Conservation (phyloP, 352 stramenopile genomes). For the Phytophthora syringae region DNA sequence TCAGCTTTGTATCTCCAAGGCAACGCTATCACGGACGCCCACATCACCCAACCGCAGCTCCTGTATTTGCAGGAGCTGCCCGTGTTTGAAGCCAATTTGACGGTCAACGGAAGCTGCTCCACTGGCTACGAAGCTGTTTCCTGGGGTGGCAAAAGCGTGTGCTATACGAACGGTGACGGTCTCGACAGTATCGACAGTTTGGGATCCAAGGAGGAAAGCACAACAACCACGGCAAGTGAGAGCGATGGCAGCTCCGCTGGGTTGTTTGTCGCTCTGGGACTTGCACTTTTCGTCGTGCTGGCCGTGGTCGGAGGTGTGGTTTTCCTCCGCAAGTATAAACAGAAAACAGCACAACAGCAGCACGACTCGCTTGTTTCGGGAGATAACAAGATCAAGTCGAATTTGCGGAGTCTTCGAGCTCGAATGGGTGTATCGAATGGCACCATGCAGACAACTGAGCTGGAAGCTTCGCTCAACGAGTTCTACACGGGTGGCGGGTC, state of each 20-base stretch:
- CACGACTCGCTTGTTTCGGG: constrained; percentile 31
- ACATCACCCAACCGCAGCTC: constrained; percentile 61
- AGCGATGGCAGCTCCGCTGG: constrained; percentile 30
- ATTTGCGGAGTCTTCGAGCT: constrained; percentile 42
- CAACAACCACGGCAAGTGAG: constrained; percentile 34
- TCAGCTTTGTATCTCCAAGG: constrained; percentile 55
- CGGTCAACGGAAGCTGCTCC: constrained; percentile 46
- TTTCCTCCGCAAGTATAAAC: constrained; percentile 64
- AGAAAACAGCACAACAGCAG: constrained; percentile 45
- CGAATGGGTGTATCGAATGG: constrained; percentile 27
- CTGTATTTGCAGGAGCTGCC: constrained; percentile 58
- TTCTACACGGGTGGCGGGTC: constrained; percentile 46
- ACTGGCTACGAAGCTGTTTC: constrained; percentile 52
- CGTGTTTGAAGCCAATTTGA: constrained; percentile 55
- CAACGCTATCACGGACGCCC: constrained; percentile 60
- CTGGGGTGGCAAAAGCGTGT: constrained; percentile 61
- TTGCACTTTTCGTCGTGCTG: constrained; percentile 48
- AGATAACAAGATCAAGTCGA: constrained; percentile 54
- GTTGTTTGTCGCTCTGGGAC: constrained; percentile 49
- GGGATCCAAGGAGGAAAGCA: constrained; percentile 36
- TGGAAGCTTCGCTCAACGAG: constrained; percentile 49
- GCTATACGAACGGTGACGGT: constrained; percentile 51
- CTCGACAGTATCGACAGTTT: constrained; percentile 48
- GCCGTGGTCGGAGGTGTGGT: constrained; percentile 62
- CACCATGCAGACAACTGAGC: constrained; percentile 31